phyloP scores from a whole-genome alignment of 2,329 filamentous ascomycete genomes.

The Botrytis galanthina region DNA sequence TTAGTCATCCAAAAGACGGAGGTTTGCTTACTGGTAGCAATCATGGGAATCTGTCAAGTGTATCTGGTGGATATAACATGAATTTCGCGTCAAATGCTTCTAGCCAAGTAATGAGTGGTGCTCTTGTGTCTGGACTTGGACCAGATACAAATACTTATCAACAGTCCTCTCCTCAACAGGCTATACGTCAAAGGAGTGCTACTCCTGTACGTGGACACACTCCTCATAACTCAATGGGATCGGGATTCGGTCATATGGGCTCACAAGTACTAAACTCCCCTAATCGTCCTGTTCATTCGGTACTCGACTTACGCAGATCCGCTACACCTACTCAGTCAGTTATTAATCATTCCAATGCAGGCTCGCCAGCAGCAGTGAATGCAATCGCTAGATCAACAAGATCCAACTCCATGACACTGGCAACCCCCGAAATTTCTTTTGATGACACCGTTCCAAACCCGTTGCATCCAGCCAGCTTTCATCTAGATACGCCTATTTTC shows the following conservation, averaged over 20 bases:
- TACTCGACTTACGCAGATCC: neutral
- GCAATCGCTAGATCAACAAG: neutral
- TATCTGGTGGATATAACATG: conserved; percentile 3
- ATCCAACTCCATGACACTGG: neutral
- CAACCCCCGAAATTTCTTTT: too few species aligned
- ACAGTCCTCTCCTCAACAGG: neutral
- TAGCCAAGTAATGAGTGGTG: neutral
- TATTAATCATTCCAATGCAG: neutral
- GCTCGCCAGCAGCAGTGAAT: neutral
- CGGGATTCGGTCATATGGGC: neutral
- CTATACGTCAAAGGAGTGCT: neutral
- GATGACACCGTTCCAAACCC: neutral
- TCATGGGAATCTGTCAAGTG: neutral
- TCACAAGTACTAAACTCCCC: neutral
- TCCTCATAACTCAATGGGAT: neutral
- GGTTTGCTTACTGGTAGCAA: neutral
- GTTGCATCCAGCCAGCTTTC: neutral
- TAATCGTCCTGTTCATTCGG: neutral
- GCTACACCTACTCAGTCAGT: neutral
- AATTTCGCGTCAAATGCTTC: neutral
- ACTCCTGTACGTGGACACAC: neutral
- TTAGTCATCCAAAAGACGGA: neutral
- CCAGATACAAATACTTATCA: neutral
- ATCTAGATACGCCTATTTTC: neutral
- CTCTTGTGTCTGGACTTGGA: neutral